These are phyloP conservation scores for Primulina tabacum DNA, from an alignment of 257 asterid genomes.

Conservation along the genomic window DNA sequence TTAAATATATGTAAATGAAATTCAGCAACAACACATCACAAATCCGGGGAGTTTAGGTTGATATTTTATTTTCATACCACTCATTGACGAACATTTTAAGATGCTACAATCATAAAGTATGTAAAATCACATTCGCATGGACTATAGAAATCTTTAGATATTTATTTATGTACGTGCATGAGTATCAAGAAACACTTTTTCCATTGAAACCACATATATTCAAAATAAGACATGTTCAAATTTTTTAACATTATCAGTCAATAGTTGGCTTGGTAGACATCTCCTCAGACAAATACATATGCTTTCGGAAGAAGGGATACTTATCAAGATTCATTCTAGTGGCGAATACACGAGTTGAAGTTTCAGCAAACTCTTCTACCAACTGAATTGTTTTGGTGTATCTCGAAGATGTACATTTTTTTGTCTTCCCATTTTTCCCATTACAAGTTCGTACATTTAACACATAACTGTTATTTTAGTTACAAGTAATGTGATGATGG, in stretches of 20 bases:
- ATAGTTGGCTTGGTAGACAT: neutral
- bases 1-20: too few species aligned
- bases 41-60: too few species aligned
- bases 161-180: neutral
- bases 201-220: neutral
- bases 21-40: too few species aligned
- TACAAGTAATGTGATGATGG: neutral
- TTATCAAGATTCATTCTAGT: conserved; percentile 1
- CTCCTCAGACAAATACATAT: neutral
- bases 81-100: too few species aligned
- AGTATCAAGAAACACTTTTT: neutral
- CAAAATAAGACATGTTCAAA: neutral
- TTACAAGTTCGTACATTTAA: neutral
- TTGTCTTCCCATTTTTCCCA: neutral
- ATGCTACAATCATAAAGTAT: too few species aligned
- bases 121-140: neutral
- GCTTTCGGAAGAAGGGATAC: neutral
- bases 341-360: neutral
- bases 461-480: neutral
- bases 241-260: neutral
- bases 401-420: neutral
- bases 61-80: too few species aligned
- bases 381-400: neutral
- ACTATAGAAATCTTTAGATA: neutral
- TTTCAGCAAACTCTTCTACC: neutral